A percentile compares a stretch with the other conserved stretches of the same genome.
Conservation (phyloP, 108 stramenopile species). For the Nitzschia inconspicua region DNA sequence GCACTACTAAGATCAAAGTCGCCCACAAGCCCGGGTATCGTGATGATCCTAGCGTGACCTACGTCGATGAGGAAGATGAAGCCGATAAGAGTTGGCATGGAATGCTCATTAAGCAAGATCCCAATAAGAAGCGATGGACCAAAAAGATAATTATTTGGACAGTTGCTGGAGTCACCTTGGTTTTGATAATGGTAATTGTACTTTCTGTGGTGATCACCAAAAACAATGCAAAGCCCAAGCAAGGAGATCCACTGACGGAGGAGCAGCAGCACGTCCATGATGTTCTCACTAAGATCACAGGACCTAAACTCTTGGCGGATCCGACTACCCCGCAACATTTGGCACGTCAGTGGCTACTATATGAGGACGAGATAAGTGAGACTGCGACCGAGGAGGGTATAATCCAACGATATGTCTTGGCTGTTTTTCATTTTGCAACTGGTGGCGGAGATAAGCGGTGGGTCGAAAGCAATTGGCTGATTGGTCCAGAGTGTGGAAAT, state of each 20-base stretch:
- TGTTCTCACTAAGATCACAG: slow-evolving; percentile 23
- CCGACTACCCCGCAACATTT: slow-evolving; percentile 40
- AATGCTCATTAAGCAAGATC: slow-evolving; percentile 8
- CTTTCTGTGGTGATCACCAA: background rate
- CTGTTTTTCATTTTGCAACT: slow-evolving; percentile 57
- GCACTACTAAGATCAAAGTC: background rate
- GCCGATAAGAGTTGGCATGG: slow-evolving; percentile 22
- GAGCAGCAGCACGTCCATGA: slow-evolving; percentile 23
- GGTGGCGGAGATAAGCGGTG: slow-evolving; percentile 22
- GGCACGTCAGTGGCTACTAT: slow-evolving; percentile 59
- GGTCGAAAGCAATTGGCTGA: slow-evolving; percentile 56
- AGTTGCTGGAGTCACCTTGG: background rate
- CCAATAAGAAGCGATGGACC: background rate
- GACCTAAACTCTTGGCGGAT: slow-evolving; percentile 19
- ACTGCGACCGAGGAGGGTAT: slow-evolving; percentile 28
- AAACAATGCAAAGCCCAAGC: background rate
- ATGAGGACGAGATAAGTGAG: slow-evolving; percentile 13
- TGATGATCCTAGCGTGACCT: no score
- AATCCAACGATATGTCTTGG: slow-evolving; percentile 65
- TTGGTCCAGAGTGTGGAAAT: slow-evolving; percentile 60
- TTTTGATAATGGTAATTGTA: background rate
- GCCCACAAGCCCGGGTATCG: background rate
- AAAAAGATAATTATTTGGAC: slow-evolving; percentile 2
- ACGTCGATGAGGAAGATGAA: slow-evolving; percentile 6
- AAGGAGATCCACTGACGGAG: background rate